Conservation (phyloP, 2,329 filamentous ascomycete genomes). For the Chaetothyriales sp. region DNA sequence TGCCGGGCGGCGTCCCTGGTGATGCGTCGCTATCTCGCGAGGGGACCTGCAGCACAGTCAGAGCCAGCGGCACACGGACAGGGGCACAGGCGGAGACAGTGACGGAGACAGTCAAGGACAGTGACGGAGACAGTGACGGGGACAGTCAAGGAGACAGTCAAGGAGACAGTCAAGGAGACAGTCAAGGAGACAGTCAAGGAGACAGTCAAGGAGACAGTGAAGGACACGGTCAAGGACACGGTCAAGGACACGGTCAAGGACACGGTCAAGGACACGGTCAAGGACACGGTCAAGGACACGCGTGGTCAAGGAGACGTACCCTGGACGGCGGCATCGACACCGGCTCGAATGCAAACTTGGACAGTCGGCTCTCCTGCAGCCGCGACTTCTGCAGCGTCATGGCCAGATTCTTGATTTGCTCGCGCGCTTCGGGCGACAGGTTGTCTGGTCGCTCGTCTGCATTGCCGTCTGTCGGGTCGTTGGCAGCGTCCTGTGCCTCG, state of each 20-base stretch:
- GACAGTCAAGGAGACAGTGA: no score
- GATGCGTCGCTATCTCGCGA: slow-evolving; percentile 44
- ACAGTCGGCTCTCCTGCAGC: slow-evolving; percentile 70
- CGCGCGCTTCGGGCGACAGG: slow-evolving; percentile 33
- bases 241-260: no score
- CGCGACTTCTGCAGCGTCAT: slow-evolving; percentile 58
- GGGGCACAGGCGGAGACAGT: not conserved
- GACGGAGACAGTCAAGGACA: no score
- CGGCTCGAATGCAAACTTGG: slow-evolving; percentile 78
- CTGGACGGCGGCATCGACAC: slow-evolving; percentile 59
- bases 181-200: no score
- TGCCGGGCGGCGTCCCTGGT: slow-evolving; percentile 41
- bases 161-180: no score
- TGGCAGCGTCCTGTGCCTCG: not conserved
- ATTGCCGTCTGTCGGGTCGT: not conserved
- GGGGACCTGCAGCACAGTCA: slow-evolving; percentile 15
- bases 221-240: no score
- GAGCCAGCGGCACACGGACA: not conserved
- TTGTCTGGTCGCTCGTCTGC: slow-evolving; percentile 18
- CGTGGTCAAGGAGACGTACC: slow-evolving; percentile 24
- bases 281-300: no score
- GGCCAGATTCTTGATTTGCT: slow-evolving; percentile 59
- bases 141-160: no score
- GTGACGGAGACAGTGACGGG: no score
- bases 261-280: no score